Conservation (phyloP, 495 filamentous ascomycete genomes). For the Aspergillus egyptiacus region DNA sequence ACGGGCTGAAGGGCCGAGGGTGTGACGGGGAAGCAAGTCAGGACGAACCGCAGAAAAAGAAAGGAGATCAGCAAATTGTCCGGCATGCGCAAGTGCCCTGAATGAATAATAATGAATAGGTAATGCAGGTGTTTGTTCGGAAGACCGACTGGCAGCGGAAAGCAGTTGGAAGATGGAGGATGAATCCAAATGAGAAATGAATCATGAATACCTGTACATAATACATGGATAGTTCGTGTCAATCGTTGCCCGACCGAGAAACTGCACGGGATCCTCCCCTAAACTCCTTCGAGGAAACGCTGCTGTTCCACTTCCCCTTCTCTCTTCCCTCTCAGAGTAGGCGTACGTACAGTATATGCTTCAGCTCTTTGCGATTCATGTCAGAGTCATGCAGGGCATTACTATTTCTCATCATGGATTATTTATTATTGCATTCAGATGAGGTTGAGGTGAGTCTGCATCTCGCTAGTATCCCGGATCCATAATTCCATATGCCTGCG, state of each 20-base stretch:
- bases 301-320: background rate
- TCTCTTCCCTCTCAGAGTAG: background rate
- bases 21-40: slow-evolving; percentile 4
- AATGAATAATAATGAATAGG: slow-evolving; percentile 8
- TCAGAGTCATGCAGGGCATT: no score
- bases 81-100: background rate
- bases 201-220: no score
- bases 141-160: no score
- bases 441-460: no score
- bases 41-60: slow-evolving; percentile 14
- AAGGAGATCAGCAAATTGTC: slow-evolving; percentile 11
- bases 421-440: no score
- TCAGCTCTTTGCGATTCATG: no score
- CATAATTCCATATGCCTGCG: slow-evolving; percentile 13
- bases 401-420: no score
- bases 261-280: slow-evolving; percentile 1
- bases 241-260: slow-evolving; percentile 10
- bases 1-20: background rate
- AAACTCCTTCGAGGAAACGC: slow-evolving; percentile 9
- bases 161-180: no score
- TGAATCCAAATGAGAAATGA: slow-evolving; percentile 6
- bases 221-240: background rate
- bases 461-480: no score
- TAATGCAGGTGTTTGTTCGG: no score
- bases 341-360: no score